phyloP scores from a whole-genome alignment of 306 rosid genomes.

The Quercus berberidifolia region DNA sequence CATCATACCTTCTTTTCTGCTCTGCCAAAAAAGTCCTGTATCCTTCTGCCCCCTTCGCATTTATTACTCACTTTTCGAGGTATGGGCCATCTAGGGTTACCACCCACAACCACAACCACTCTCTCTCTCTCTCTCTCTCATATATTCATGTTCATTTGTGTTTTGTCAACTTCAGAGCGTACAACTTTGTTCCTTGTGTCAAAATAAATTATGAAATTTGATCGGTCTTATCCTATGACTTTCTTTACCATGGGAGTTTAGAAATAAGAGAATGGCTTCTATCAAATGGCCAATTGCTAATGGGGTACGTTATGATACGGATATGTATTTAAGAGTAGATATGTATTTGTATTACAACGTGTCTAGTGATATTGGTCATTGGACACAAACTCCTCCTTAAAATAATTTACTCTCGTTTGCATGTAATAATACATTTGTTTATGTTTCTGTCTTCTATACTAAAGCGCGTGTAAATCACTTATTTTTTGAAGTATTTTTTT shows the following conservation, averaged over 20 bases:
- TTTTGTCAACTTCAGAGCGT: conserved; percentile 48
- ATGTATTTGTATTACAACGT: accelerated
- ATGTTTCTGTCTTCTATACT: no score
- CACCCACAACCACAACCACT: not conserved
- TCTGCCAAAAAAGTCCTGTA: conserved; percentile 58
- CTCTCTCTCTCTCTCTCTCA: conserved; percentile 8
- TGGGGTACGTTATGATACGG: no score
- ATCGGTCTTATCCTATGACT: not conserved
- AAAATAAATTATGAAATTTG: not conserved
- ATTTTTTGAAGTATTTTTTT: no score
- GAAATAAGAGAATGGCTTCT: no score
- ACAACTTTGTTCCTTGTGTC: conserved; percentile 47
- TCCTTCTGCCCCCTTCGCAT: conserved; percentile 50
- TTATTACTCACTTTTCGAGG: conserved; percentile 49
- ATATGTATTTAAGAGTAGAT: accelerated
- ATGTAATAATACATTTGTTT: no score
- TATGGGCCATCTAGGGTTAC: conserved; percentile 35
- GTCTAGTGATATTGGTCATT: accelerated
- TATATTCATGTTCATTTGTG: not conserved
- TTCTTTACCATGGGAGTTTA: not conserved
- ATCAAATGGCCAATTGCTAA: no score
- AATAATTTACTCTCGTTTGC: no score
- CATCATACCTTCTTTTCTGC: conserved; percentile 53
- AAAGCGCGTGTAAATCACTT: no score
- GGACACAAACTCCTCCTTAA: accelerated